A percentile compares a stretch with the other conserved stretches of the same genome.
These are phyloP conservation scores for Penicillium macrosclerotiorum DNA, from an alignment of 495 filamentous ascomycete species.

Conservation along the genomic window DNA sequence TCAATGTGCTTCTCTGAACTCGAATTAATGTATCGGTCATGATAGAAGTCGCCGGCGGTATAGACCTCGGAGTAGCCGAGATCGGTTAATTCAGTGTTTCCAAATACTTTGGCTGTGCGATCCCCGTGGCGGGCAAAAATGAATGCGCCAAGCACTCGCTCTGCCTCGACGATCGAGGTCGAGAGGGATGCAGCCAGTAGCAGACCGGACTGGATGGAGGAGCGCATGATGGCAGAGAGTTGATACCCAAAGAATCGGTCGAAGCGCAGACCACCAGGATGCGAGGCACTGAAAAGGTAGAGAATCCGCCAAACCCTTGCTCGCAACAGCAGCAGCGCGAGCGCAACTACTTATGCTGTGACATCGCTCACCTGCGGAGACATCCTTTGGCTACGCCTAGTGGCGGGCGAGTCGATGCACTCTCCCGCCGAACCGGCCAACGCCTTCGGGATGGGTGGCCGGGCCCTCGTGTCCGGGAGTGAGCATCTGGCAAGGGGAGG, in stretches of 20 bases:
- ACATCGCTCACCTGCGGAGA: not conserved
- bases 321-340: not conserved
- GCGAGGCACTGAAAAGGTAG: not conserved
- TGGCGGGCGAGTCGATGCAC: not conserved
- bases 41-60: conserved; percentile 59
- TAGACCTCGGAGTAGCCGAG: conserved; percentile 63
- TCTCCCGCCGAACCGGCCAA: not conserved
- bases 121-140: conserved; percentile 67
- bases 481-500: too few relatives aligned
- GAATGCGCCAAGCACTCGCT: conserved; percentile 61
- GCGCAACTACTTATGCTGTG: conserved; percentile 1
- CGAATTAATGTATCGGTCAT: conserved; percentile 57
- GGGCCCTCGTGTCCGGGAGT: too few relatives aligned
- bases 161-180: conserved; percentile 44
- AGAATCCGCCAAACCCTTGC: not conserved
- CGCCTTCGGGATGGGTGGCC: too few relatives aligned
- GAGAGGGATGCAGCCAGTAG: conserved; percentile 29
- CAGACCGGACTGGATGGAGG: conserved; percentile 29
- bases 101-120: conserved; percentile 54
- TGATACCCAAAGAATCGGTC: not conserved
- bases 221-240: conserved; percentile 32
- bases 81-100: conserved; percentile 54
- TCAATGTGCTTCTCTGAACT: conserved; percentile 50
- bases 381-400: not conserved
- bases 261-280: not conserved